phyloP scores from a whole-genome alignment of 768 basidiomycete species.

The Xerocomellus intermedius region DNA sequence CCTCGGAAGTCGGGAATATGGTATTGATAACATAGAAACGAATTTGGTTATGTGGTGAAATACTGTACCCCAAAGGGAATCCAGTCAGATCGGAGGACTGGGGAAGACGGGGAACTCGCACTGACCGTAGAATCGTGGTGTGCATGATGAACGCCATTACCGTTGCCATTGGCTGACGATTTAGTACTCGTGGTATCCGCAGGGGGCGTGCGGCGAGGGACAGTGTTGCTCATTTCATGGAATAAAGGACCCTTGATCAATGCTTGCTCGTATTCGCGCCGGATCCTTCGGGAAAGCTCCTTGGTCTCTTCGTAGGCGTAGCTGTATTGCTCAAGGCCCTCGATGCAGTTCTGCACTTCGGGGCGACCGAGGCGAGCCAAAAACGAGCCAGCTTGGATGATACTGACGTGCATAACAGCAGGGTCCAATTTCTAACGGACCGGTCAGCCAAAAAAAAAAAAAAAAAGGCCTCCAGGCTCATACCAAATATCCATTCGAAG shows the following conservation, averaged over 20 bases:
- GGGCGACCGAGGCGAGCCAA: conserved; percentile 80
- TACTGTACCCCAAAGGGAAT: conserved; percentile 13
- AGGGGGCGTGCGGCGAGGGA: conserved; percentile 26
- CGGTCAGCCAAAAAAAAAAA: conserved; percentile 8
- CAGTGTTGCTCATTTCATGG: conserved; percentile 40
- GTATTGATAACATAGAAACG: conserved; percentile 25
- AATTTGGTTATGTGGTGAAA: conserved; percentile 20
- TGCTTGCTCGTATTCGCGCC: conserved; percentile 45
- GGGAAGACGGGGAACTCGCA: not conserved
- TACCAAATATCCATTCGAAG: conserved; percentile 85
- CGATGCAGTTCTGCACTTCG: conserved; percentile 81
- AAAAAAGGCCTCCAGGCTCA: conserved; percentile 21
- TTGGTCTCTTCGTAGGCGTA: conserved; percentile 84
- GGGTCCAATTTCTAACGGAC: conserved; percentile 66
- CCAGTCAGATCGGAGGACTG: conserved; percentile 12
- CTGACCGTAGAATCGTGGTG: conserved; percentile 24
- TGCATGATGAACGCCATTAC: conserved; percentile 16
- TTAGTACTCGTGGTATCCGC: conserved; percentile 12
- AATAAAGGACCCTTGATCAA: conserved; percentile 37
- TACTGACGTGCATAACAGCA: conserved; percentile 85
- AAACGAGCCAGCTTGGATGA: conserved; percentile 79
- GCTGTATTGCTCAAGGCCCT: conserved; percentile 85
- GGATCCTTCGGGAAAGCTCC: conserved; percentile 70
- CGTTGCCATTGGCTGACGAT: conserved; percentile 16
- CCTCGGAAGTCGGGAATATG: conserved; percentile 19